phyloP scores from a whole-genome alignment of 164 flowering plant genomes.

The Saururus chinensis region DNA sequence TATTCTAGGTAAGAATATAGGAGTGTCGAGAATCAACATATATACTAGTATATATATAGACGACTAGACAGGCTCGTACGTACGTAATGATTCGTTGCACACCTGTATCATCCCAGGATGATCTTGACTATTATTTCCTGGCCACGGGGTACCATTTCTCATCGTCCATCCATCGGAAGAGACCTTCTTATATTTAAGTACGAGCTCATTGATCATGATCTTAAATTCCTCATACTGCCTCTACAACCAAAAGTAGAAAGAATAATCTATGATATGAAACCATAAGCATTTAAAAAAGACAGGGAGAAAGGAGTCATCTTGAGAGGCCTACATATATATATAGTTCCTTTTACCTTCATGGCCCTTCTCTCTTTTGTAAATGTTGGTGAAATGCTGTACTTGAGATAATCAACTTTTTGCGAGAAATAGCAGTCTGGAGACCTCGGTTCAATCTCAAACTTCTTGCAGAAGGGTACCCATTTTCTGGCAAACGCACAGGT shows the following conservation, averaged over 20 bases:
- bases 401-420: slow-evolving; percentile 12
- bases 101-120: slow-evolving; percentile 40
- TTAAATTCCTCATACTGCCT: slow-evolving; percentile 35
- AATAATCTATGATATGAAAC: background rate
- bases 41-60: background rate
- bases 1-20: too few relatives aligned
- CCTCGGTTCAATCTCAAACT: slow-evolving; percentile 12
- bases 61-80: background rate
- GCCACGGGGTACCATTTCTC: slow-evolving; percentile 30
- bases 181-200: slow-evolving; percentile 16
- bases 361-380: slow-evolving; percentile 13
- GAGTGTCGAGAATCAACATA: too few relatives aligned
- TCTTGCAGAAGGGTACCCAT: slow-evolving; percentile 15
- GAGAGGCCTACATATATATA: too few relatives aligned
- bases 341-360: slow-evolving; percentile 7
- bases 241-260: slow-evolving; percentile 12
- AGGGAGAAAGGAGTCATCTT: too few relatives aligned
- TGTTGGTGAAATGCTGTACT: slow-evolving; percentile 4
- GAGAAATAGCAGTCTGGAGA: slow-evolving; percentile 15
- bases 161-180: slow-evolving; percentile 23
- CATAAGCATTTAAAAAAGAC: background rate
- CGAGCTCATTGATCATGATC: slow-evolving; percentile 20
- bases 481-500: slow-evolving; percentile 14
- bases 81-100: background rate
- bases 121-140: slow-evolving; percentile 24